Base-by-base conservation (phyloP, 345 rosid genomes). In the Eucalyptus paniculata region DNA sequence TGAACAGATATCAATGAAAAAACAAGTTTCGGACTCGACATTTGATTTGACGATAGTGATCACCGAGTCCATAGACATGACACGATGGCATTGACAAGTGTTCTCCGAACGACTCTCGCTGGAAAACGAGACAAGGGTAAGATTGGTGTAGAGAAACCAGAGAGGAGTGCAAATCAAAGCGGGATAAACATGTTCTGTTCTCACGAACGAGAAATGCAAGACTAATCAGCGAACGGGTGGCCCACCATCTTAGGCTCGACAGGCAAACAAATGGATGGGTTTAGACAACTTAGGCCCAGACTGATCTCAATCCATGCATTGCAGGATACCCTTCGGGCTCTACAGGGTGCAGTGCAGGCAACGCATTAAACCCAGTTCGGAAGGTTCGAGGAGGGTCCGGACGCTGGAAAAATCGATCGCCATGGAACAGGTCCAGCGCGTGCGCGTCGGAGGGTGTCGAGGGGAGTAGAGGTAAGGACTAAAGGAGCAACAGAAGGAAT, bases 11-110 rank as follows among this genome's bases (percentile, higher is more conserved):
- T n/a, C 1, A 3, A 17, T 65, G 17, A 14, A 8, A 12, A 65
- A 15, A n/a, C 3, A 2, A 15, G 18, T 14, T 30, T 65, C 2
- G 3, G 2, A n/a, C 1, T 0, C 8, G 10, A 65, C 37, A 2
- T n/a, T 15, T 37, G 1, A 62, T 30, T 65, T 7, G 34, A 30
- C 18, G 3, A 65, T 15, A 30, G 17, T 18, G 6, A 65, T 30
- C 6, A 18, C 8, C 2, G 37, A n/a, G 34, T 30, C 8, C 18
- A n/a, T 6, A 8, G 1, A n/a, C 21, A 15, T 15, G 18, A 17
- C 37, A 2, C 12, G 11, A n/a, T 7, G 34, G 40, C 40, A n/a
- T 34, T 4, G 11, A 56, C 69, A 28, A 60, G 34, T 28, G 32
- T 12, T 28, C 0, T 60, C n/a, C 67, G 15, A 3, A 28, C 17